Conservation (phyloP, 2,329 filamentous ascomycete species). For the Fusarium dlaminii region DNA sequence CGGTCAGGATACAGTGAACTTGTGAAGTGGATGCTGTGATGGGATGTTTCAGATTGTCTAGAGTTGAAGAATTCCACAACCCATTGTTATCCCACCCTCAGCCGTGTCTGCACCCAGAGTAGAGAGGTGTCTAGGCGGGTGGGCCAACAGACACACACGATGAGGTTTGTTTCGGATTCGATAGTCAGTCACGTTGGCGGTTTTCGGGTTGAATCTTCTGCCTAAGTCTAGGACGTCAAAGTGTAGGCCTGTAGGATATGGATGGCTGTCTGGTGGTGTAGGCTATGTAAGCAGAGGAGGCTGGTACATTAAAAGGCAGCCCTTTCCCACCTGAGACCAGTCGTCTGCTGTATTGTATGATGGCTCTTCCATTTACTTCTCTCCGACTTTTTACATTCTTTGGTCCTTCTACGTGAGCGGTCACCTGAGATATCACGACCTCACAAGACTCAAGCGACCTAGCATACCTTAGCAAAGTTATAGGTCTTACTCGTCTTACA, state of each 20-base stretch:
- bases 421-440: conserved; percentile 32
- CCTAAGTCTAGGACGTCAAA: conserved; percentile 18
- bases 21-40: not conserved
- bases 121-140: conserved; percentile 22
- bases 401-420: conserved; percentile 14
- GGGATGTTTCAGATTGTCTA: conserved; percentile 27
- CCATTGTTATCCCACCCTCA: conserved; percentile 34
- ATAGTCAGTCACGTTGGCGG: conserved; percentile 33
- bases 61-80: conserved; percentile 16
- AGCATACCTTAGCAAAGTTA: not conserved
- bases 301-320: conserved; percentile 23
- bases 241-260: not conserved
- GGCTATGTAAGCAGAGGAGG: conserved; percentile 20
- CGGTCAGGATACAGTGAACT: not conserved
- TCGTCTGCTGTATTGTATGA: conserved; percentile 8
- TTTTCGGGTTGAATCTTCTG: conserved; percentile 19
- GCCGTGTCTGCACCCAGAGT: conserved; percentile 16
- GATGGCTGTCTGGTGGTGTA: conserved; percentile 4
- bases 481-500: conserved; percentile 25
- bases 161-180: conserved; percentile 15
- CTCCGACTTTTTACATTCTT: conserved; percentile 5
- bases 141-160: conserved; percentile 32
- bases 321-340: conserved; percentile 9
- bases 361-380: conserved; percentile 21
- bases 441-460: conserved; percentile 3